Conservation (phyloP, 331 rosid species). For the Quercus phellos region DNA sequence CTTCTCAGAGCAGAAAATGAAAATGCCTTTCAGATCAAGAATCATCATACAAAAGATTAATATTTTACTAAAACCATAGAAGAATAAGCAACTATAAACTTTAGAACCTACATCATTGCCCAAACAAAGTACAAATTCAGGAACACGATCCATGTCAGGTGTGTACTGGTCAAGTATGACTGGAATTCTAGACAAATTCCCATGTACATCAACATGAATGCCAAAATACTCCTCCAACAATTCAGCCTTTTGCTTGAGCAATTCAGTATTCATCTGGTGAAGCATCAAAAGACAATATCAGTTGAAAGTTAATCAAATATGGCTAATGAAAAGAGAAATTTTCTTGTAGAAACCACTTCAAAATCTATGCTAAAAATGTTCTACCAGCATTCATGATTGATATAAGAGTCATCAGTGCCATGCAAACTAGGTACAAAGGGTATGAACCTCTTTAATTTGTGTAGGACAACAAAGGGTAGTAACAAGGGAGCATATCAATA, state of each 20-base stretch:
- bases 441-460: background rate
- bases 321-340: slow-evolving; percentile 1
- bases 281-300: slow-evolving; percentile 18
- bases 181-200: slow-evolving; percentile 81
- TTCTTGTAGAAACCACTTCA: too few species aligned
- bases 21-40: background rate
- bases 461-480: background rate
- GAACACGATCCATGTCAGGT: slow-evolving; percentile 92
- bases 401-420: background rate
- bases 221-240: slow-evolving; percentile 67
- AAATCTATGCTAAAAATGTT: background rate
- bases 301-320: background rate
- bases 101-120: slow-evolving; percentile 75
- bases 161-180: slow-evolving; percentile 90
- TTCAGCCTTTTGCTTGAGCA: slow-evolving; percentile 65
- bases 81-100: background rate
- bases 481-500: background rate
- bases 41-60: background rate
- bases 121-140: slow-evolving; percentile 72
- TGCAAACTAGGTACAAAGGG: background rate
- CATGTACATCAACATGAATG: slow-evolving; percentile 60
- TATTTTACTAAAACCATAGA: background rate
- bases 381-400: background rate
- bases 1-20: background rate
- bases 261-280: slow-evolving; percentile 66